Evolutionary conservation across 176 grass and related monocot genomes (phyloP).

Genomic region (Neostapfia colusana): DNA sequence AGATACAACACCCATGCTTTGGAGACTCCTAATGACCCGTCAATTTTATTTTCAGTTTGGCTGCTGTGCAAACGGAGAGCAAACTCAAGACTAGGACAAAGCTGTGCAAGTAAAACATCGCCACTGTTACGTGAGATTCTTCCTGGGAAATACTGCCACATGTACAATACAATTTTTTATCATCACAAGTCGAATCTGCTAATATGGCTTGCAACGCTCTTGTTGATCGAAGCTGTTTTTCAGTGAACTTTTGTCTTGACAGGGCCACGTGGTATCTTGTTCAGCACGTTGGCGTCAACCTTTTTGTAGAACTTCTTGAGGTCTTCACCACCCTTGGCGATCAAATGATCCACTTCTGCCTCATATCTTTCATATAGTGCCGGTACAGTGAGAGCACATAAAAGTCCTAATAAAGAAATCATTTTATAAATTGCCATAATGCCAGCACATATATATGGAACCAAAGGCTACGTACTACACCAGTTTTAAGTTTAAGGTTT

Average conservation of each 20-base stretch:
- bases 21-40: constrained; percentile 6
- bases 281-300: constrained; percentile 71
- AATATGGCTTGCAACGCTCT: background rate
- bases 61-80: background rate
- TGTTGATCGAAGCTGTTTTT: background rate
- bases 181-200: background rate
- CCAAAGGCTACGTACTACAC: background rate
- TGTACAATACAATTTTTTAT: background rate
- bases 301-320: constrained; percentile 72
- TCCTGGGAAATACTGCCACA: background rate
- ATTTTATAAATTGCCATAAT: background rate
- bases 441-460: background rate
- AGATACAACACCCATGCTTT: constrained; percentile 10
- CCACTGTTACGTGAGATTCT: background rate
- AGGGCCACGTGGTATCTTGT: constrained; percentile 87
- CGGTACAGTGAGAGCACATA: constrained; percentile 65
- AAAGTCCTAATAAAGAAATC: constrained; percentile 54
- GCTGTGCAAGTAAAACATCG: background rate
- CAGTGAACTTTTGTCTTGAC: constrained; percentile 50
- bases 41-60: background rate
- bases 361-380: constrained; percentile 75
- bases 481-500: background rate
- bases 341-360: constrained; percentile 63
- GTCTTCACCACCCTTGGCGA: constrained; percentile 54
- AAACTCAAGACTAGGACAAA: background rate